phyloP scores from a whole-genome alignment of 768 basidiomycete species.

The Tulasnella sp. region DNA sequence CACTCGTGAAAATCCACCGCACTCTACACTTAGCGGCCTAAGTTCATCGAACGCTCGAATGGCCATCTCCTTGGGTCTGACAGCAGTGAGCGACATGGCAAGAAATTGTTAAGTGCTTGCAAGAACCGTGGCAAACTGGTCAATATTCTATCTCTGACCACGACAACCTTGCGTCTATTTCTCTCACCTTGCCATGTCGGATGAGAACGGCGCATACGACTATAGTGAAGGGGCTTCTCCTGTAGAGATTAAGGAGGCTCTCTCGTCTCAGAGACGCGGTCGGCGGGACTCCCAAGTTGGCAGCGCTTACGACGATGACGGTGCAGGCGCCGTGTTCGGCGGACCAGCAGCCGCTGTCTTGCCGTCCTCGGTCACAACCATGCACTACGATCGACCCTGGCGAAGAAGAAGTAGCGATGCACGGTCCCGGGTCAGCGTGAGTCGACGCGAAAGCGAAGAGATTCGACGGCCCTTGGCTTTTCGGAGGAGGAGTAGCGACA shows the following conservation, averaged over 20 bases:
- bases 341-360: conserved; percentile 45
- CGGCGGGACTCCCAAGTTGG: conserved; percentile 60
- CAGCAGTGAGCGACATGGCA: neutral
- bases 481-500: neutral
- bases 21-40: conserved; percentile 1
- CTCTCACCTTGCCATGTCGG: conserved; percentile 2
- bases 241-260: conserved; percentile 54
- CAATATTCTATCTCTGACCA: neutral
- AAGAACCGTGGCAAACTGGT: too few species aligned
- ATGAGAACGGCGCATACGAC: conserved; percentile 31
- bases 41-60: neutral
- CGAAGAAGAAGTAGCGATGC: conserved; percentile 40
- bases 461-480: neutral
- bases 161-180: neutral
- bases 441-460: conserved; percentile 26
- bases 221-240: conserved; percentile 82
- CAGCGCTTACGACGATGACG: conserved; percentile 44
- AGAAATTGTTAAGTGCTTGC: neutral
- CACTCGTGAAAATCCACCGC: conserved; percentile 16
- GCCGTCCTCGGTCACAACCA: conserved; percentile 70
- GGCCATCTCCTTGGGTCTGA: neutral
- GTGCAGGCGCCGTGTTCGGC: conserved; percentile 49
- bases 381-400: conserved; percentile 40
- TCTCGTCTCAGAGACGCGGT: conserved; percentile 37
- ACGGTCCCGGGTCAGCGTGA: conserved; percentile 21